Percentiles rank a stretch among this genome's conserved stretches.
These are phyloP conservation scores for Leishmania guyanensis DNA, from an alignment of 208 protist genomes.

Conservation along the genomic window DNA sequence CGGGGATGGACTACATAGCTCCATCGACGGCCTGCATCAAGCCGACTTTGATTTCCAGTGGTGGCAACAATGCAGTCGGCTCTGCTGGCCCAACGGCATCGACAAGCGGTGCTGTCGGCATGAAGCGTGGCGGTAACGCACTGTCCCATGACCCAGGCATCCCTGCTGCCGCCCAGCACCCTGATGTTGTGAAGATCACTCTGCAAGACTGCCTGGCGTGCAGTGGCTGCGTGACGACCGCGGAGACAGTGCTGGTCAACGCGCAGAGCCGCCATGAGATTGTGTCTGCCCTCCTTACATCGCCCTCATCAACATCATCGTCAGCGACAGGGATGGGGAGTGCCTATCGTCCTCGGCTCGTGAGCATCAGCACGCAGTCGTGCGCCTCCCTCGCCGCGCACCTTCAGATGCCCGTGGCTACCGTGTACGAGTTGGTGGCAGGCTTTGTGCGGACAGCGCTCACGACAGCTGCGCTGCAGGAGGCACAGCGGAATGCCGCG, in stretches of 20 bases:
- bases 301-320: neutral
- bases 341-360: conserved; percentile 55
- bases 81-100: neutral
- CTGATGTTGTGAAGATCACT: conserved; percentile 72
- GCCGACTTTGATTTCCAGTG: conserved; percentile 22
- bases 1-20: conserved; percentile 87
- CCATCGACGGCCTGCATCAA: conserved; percentile 75
- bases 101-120: conserved; percentile 7
- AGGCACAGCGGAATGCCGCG: neutral
- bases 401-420: conserved; percentile 43
- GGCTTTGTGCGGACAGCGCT: conserved; percentile 69
- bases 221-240: conserved; percentile 97
- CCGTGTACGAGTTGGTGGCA: conserved; percentile 58
- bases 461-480: neutral
- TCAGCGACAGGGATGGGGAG: neutral
- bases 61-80: neutral
- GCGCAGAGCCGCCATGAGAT: conserved; percentile 65
- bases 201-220: conserved; percentile 92
- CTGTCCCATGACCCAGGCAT: no score
- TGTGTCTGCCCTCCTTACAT: conserved; percentile 16
- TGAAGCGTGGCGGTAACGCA: conserved; percentile 7
- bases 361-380: conserved; percentile 94
- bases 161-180: neutral
- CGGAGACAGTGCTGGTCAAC: conserved; percentile 96
- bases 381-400: conserved; percentile 91